Percentiles rank a stretch among this genome's conserved stretches.
Conservation (phyloP, 2,329 filamentous ascomycete genomes). For the Cytospora paraplurivora region DNA sequence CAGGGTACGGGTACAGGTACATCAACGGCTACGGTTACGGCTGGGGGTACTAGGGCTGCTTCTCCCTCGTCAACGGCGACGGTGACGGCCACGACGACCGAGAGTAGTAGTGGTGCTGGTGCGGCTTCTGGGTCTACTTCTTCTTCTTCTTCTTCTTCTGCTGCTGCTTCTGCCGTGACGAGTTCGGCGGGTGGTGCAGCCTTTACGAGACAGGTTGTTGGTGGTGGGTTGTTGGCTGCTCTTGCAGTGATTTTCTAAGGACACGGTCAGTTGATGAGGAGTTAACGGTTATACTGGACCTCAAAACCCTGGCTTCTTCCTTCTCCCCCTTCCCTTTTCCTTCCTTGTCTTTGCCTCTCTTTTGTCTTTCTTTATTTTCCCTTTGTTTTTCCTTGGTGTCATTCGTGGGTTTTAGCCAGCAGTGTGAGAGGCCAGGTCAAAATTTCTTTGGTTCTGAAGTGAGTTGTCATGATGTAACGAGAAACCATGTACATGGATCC, state of each 20-base stretch:
- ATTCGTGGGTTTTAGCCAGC: too few species aligned
- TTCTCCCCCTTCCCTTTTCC: too few species aligned
- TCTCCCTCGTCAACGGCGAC: not conserved
- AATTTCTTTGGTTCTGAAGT: too few species aligned
- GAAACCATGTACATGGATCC: too few species aligned
- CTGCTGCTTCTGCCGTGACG: not conserved
- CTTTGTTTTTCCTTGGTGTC: too few species aligned
- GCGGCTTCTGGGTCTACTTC: not conserved
- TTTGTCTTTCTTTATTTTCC: too few species aligned
- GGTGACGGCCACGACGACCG: constrained; percentile 4
- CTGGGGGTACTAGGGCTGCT: not conserved
- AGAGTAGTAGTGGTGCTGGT: not conserved
- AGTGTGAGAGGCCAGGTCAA: too few species aligned
- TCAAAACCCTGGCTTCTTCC: too few species aligned
- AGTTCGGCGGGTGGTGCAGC: constrained; percentile 15
- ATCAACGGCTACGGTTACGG: constrained; percentile 7
- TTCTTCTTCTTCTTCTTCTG: too few species aligned
- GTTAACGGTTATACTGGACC: not conserved
- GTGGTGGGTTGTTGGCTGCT: constrained; percentile 19
- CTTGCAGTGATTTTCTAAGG: constrained; percentile 19
- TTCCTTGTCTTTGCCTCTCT: too few species aligned
- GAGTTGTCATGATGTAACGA: too few species aligned
- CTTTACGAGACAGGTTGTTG: constrained; percentile 6
- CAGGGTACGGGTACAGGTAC: not conserved
- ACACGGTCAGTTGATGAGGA: not conserved